Evolutionary conservation across 23 red algal species (phyloP).

Genomic region (Agarophyton chilense): DNA sequence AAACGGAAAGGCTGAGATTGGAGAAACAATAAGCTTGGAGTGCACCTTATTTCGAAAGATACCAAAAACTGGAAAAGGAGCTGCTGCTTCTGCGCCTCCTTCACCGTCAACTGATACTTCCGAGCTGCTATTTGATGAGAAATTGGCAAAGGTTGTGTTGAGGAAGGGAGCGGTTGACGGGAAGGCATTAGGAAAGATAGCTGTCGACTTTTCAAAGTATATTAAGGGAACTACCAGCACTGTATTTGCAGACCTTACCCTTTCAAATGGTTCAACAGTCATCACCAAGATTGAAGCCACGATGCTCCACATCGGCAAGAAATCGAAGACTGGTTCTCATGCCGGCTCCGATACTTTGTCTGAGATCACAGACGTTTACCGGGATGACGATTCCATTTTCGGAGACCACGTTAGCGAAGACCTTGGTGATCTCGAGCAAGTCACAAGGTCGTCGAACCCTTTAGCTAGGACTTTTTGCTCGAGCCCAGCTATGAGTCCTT

Average conservation of each 20-base stretch:
- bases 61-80: background rate
- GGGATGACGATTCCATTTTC: constrained; percentile 72
- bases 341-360: constrained; percentile 60
- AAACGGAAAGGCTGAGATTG: constrained; percentile 63
- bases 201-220: constrained; percentile 68
- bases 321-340: constrained; percentile 29
- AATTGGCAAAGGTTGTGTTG: constrained; percentile 70
- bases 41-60: constrained; percentile 64
- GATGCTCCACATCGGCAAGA: constrained; percentile 68
- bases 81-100: background rate
- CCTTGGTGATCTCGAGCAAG: constrained; percentile 58
- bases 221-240: constrained; percentile 71
- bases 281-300: constrained; percentile 83
- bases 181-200: constrained; percentile 72
- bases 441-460: background rate
- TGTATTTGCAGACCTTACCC: constrained; percentile 75
- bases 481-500: background rate
- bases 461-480: background rate
- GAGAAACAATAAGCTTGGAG: constrained; percentile 56
- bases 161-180: constrained; percentile 51
- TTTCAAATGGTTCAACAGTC: constrained; percentile 67
- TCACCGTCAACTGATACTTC: background rate
- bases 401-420: constrained; percentile 41
- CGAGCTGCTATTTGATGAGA: constrained; percentile 77
- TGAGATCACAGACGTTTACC: constrained; percentile 67